phyloP scores from a whole-genome alignment of 441 rosid species.

The Populus hybrid region DNA sequence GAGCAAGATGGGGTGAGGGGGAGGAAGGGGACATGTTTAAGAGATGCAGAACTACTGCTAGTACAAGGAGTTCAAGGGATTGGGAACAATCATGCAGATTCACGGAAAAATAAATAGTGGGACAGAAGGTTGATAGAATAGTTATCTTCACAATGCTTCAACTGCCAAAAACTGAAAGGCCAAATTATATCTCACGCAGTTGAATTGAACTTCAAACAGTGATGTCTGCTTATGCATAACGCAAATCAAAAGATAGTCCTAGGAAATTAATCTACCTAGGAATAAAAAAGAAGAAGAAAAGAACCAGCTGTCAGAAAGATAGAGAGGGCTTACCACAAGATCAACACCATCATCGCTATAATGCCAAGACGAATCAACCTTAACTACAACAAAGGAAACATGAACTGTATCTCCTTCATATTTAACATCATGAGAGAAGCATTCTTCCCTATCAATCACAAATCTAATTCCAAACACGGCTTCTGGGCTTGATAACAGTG shows the following conservation, averaged over 20 bases:
- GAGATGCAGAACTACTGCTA: background rate
- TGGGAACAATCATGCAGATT: background rate
- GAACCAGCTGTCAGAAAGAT: background rate
- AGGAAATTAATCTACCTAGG: background rate
- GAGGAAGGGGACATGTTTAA: background rate
- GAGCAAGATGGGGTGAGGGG: background rate
- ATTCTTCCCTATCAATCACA: constrained; percentile 68
- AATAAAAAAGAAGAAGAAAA: background rate
- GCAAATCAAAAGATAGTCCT: background rate
- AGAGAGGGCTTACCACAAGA: constrained; percentile 48
- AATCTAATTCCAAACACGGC: constrained; percentile 54
- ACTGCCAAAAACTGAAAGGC: background rate
- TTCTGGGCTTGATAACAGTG: constrained; percentile 26
- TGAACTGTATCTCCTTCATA: constrained; percentile 65
- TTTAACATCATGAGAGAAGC: constrained; percentile 64
- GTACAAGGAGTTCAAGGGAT: background rate
- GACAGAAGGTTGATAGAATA: background rate
- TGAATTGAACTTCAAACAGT: background rate
- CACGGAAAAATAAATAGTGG: background rate
- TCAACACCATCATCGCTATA: constrained; percentile 54
- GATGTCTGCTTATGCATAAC: background rate
- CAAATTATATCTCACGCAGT: background rate
- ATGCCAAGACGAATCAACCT: constrained; percentile 61
- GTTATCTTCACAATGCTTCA: background rate
- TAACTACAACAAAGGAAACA: constrained; percentile 59